A percentile compares a stretch with the other conserved stretches of the same genome.
phyloP scores from a whole-genome alignment of 2,329 filamentous ascomycete genomes.

The Cytospora mali region DNA sequence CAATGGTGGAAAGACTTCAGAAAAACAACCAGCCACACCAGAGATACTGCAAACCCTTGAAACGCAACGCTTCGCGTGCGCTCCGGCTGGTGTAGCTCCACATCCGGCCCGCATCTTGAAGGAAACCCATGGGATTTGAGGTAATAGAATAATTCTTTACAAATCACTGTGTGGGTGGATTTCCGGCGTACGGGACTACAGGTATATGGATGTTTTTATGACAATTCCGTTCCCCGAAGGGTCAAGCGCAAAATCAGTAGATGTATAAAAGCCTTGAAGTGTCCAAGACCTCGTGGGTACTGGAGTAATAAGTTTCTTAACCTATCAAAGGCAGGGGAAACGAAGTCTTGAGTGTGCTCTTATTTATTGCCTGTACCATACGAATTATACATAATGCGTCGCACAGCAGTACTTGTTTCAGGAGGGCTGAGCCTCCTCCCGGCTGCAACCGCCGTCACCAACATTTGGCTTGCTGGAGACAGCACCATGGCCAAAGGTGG shows the following conservation, averaged over 20 bases:
- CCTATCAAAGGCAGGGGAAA: background rate
- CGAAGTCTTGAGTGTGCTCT: too few species aligned
- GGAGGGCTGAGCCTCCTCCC: slow-evolving; percentile 7
- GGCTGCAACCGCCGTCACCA: slow-evolving; percentile 6
- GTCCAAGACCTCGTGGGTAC: too few species aligned
- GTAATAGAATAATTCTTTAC: background rate
- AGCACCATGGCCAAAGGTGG: slow-evolving; percentile 60
- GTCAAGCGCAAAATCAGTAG: background rate
- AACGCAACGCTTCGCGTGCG: background rate
- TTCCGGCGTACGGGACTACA: background rate
- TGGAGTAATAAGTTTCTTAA: too few species aligned
- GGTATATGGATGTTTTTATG: background rate
- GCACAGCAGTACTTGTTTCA: background rate
- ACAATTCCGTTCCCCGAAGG: background rate
- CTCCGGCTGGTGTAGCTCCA: too few species aligned
- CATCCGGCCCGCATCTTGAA: background rate
- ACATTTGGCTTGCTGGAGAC: slow-evolving; percentile 46
- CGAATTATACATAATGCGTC: slow-evolving; percentile 2
- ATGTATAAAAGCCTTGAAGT: background rate
- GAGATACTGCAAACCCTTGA: background rate
- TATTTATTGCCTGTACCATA: background rate
- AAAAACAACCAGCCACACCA: background rate
- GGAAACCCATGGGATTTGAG: background rate
- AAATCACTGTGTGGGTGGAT: too few species aligned
- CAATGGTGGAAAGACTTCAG: slow-evolving; percentile 4